phyloP scores from a whole-genome alignment of 2,329 filamentous ascomycete species.

The Fusarium foetens region DNA sequence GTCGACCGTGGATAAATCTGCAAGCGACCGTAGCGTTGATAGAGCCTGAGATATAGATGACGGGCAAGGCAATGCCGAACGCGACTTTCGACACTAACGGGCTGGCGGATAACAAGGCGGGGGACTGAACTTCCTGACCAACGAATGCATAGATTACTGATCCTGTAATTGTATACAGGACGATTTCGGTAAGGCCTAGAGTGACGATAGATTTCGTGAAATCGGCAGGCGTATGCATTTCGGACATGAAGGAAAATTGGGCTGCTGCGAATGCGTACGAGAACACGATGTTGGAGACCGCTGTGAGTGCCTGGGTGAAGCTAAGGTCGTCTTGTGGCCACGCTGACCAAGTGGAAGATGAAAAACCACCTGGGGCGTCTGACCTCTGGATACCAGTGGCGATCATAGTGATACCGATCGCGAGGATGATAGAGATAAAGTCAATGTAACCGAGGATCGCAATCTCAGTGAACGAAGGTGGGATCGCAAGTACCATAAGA shows the following conservation, averaged over 20 bases:
- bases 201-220: constrained; percentile 66
- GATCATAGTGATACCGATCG: constrained; percentile 74
- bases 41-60: constrained; percentile 78
- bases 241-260: constrained; percentile 63
- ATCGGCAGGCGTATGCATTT: constrained; percentile 60
- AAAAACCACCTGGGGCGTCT: constrained; percentile 45
- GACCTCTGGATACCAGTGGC: constrained; percentile 64
- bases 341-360: constrained; percentile 53
- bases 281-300: constrained; percentile 74
- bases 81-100: constrained; percentile 70
- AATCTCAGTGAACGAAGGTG: constrained; percentile 60
- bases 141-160: constrained; percentile 76
- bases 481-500: constrained; percentile 57
- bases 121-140: constrained; percentile 70
- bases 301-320: constrained; percentile 67
- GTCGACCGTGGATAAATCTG: constrained; percentile 58
- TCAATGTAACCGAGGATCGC: constrained; percentile 62
- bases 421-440: constrained; percentile 70
- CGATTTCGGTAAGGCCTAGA: constrained; percentile 69
- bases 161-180: constrained; percentile 73
- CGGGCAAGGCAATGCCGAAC: constrained; percentile 75
- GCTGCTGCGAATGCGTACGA: constrained; percentile 69
- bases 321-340: constrained; percentile 57
- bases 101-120: constrained; percentile 73
- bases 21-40: constrained; percentile 66